These are phyloP conservation scores for Boletus bicolor DNA, from an alignment of 768 basidiomycete genomes.

Conservation along the genomic window DNA sequence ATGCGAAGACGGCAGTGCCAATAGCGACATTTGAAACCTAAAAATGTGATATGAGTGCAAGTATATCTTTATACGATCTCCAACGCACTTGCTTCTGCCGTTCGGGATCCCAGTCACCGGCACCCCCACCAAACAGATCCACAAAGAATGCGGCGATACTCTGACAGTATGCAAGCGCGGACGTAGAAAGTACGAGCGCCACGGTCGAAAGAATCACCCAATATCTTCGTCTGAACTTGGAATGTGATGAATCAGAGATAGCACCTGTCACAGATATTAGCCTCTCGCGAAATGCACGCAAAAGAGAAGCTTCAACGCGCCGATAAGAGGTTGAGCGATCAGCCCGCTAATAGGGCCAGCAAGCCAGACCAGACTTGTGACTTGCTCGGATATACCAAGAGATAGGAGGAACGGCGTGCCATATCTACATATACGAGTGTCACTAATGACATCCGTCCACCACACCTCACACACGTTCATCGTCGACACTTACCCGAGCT, in stretches of 20 bases:
- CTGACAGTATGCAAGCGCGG: conserved; percentile 81
- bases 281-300: neutral
- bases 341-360: conserved; percentile 94
- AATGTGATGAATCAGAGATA: conserved; percentile 90
- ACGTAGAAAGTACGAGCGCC: conserved; percentile 73
- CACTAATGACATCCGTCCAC: neutral
- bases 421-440: conserved; percentile 52
- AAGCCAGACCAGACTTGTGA: conserved; percentile 94
- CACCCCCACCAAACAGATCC: conserved; percentile 69
- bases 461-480: conserved; percentile 1
- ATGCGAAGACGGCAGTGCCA: conserved; percentile 80
- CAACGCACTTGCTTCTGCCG: conserved; percentile 54
- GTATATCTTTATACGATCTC: neutral
- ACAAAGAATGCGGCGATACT: conserved; percentile 71
- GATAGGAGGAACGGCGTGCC: conserved; percentile 90
- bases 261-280: conserved; percentile 55
- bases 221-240: conserved; percentile 85
- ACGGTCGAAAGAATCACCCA: conserved; percentile 91
- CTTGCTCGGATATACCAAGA: conserved; percentile 78
- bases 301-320: conserved; percentile 36
- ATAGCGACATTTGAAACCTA: conserved; percentile 75
- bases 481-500: conserved; percentile 67
- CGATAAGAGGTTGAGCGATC: conserved; percentile 95
- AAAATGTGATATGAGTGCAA: neutral
- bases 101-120: conserved; percentile 85